These are phyloP conservation scores for Antarctomyces pellizariae DNA, from an alignment of 495 filamentous ascomycete species.

Conservation along the genomic window DNA sequence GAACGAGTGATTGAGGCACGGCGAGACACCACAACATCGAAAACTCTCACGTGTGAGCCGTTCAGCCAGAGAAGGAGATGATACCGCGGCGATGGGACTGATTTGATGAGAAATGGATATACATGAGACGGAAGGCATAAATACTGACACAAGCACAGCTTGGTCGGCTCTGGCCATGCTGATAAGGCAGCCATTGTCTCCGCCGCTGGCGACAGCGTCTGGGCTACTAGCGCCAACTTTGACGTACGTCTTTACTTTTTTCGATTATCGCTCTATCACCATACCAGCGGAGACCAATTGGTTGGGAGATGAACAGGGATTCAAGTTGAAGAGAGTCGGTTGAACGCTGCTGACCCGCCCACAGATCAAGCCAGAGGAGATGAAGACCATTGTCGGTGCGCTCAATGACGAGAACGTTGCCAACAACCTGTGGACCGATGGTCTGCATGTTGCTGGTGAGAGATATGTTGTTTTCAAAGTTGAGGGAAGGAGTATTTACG, in stretches of 20 bases:
- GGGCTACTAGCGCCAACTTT: conserved; percentile 53
- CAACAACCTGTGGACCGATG: conserved; percentile 26
- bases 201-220: conserved; percentile 54
- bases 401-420: conserved; percentile 23
- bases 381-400: conserved; percentile 28
- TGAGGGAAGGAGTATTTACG: conserved; percentile 60
- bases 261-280: too few species aligned
- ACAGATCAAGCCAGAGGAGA: conserved; percentile 35
- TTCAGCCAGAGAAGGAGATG: too few species aligned
- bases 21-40: neutral
- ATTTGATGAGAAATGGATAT: conserved; percentile 8
- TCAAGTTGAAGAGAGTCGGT: conserved; percentile 2
- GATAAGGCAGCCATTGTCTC: conserved; percentile 79
- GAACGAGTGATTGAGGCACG: neutral
- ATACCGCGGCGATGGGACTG: too few species aligned
- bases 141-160: conserved; percentile 23
- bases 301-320: neutral
- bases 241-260: conserved; percentile 27
- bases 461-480: conserved; percentile 47
- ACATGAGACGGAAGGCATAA: too few species aligned
- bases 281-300: too few species aligned
- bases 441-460: conserved; percentile 47
- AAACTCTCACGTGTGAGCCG: too few species aligned
- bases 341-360: neutral
- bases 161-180: conserved; percentile 62